Percentiles rank a stretch among this genome's conserved stretches.
These are phyloP conservation scores for Pyricularia pennisetigena DNA, from an alignment of 2,329 filamentous ascomycete species.

Conservation along the genomic window DNA sequence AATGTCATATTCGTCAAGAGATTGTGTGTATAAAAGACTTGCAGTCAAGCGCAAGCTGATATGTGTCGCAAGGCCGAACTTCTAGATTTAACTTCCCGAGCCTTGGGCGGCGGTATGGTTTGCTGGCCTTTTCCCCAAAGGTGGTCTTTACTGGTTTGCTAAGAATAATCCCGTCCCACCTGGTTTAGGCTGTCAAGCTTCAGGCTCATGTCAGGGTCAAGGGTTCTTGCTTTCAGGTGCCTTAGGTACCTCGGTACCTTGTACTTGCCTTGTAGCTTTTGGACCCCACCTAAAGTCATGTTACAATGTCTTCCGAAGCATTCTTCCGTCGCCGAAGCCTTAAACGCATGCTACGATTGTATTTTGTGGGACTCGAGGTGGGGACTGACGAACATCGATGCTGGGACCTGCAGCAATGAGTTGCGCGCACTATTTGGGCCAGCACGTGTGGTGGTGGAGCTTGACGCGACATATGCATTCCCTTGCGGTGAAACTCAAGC, in stretches of 20 bases:
- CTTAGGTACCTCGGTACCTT: not conserved
- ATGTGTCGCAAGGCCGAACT: not conserved
- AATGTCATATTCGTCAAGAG: not conserved
- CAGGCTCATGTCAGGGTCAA: not conserved
- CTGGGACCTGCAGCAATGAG: not conserved
- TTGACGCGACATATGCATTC: not conserved
- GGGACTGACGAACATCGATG: not conserved
- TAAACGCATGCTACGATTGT: not conserved
- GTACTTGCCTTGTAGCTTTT: not conserved
- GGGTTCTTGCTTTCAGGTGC: not conserved
- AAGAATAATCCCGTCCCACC: not conserved
- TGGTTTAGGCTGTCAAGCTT: not conserved
- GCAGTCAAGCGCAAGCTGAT: not conserved
- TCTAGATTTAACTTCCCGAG: not conserved
- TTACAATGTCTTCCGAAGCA: not conserved
- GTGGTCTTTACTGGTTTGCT: not conserved
- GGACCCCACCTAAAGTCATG: not conserved
- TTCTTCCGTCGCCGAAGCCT: slow-evolving; percentile 2
- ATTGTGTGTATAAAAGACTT: not conserved
- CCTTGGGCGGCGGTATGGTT: slow-evolving; percentile 1
- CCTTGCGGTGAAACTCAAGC: not conserved
- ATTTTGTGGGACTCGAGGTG: not conserved
- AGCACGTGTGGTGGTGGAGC: not conserved
- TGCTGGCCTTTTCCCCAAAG: slow-evolving; percentile 2
- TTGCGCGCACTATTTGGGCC: not conserved